A percentile compares a stretch with the other conserved stretches of the same genome.
These are phyloP conservation scores for Chytriomyces confervae DNA, from an alignment of 192 early-diverging fungal species.

Conservation along the genomic window DNA sequence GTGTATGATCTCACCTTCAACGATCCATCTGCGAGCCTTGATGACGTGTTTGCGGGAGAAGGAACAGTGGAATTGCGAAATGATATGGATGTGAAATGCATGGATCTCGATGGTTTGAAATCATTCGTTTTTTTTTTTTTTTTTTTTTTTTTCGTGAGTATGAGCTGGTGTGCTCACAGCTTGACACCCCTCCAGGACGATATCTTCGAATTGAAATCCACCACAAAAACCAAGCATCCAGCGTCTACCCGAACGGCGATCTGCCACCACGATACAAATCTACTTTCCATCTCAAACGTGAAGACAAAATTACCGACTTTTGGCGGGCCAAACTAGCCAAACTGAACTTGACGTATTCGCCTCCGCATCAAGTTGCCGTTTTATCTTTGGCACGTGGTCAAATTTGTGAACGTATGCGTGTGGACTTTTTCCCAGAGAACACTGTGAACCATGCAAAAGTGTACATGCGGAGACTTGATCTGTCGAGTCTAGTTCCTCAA, in stretches of 20 bases:
- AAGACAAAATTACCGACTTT: conserved; percentile 37
- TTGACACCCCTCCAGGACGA: conserved; percentile 7
- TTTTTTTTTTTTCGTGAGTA: background rate
- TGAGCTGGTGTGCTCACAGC: background rate
- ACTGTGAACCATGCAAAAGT: conserved; percentile 33
- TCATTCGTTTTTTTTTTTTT: background rate
- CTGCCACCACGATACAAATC: conserved; percentile 42
- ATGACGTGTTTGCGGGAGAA: conserved; percentile 52
- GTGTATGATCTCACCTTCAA: conserved; percentile 41
- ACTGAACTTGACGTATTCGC: conserved; percentile 33
- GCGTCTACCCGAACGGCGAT: conserved; percentile 35
- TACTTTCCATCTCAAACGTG: conserved; percentile 31
- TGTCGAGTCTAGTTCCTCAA: background rate
- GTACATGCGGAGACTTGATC: conserved; percentile 22
- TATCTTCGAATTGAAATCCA: conserved; percentile 26
- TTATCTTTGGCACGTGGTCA: conserved; percentile 19
- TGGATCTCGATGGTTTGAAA: conserved; percentile 38
- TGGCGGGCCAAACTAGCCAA: conserved; percentile 16
- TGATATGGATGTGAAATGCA: conserved; percentile 46
- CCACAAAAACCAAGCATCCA: conserved; percentile 9
- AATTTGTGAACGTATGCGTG: conserved; percentile 20
- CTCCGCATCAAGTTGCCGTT: conserved; percentile 39
- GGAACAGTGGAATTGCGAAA: conserved; percentile 46
- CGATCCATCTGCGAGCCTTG: conserved; percentile 40
- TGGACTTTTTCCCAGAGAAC: conserved; percentile 37